Percentiles rank a stretch among this genome's conserved stretches.
These are phyloP conservation scores for Blastobotrys terrestris DNA, from an alignment of 805 yeast species.

Conservation along the genomic window DNA sequence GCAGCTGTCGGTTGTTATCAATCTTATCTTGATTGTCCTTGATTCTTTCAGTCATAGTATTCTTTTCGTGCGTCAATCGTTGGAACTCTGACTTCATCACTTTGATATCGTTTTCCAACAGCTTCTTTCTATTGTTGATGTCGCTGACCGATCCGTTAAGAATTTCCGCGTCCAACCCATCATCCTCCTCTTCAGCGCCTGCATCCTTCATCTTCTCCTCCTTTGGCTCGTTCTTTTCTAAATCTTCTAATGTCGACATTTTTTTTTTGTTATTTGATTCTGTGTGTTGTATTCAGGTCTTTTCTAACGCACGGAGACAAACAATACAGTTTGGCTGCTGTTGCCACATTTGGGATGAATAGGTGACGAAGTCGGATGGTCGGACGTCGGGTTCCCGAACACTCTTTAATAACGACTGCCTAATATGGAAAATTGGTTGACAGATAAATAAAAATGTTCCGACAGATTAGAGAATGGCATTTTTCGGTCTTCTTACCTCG, in stretches of 20 bases:
- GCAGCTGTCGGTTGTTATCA: constrained; percentile 90
- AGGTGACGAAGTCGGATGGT: too few species aligned
- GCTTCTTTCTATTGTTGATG: constrained; percentile 74
- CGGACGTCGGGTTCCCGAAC: too few species aligned
- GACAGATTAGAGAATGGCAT: too few species aligned
- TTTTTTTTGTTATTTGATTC: background rate
- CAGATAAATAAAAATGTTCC: too few species aligned
- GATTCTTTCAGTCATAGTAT: constrained; percentile 86
- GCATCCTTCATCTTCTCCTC: constrained; percentile 23
- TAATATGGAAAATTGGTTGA: too few species aligned
- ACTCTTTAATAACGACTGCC: too few species aligned
- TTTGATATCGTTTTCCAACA: constrained; percentile 91
- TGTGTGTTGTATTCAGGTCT: too few species aligned
- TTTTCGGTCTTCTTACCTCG: too few species aligned
- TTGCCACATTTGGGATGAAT: background rate
- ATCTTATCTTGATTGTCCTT: constrained; percentile 95
- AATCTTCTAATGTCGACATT: constrained; percentile 83
- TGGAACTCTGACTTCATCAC: constrained; percentile 90
- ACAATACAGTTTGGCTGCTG: background rate
- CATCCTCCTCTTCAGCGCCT: constrained; percentile 35
- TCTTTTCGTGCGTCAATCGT: constrained; percentile 85
- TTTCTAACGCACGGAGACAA: too few species aligned
- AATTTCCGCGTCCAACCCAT: constrained; percentile 77
- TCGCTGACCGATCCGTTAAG: constrained; percentile 72
- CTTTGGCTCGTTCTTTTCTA: constrained; percentile 46